phyloP scores from a whole-genome alignment of 257 asterid species.

The Eustoma russellianum region DNA sequence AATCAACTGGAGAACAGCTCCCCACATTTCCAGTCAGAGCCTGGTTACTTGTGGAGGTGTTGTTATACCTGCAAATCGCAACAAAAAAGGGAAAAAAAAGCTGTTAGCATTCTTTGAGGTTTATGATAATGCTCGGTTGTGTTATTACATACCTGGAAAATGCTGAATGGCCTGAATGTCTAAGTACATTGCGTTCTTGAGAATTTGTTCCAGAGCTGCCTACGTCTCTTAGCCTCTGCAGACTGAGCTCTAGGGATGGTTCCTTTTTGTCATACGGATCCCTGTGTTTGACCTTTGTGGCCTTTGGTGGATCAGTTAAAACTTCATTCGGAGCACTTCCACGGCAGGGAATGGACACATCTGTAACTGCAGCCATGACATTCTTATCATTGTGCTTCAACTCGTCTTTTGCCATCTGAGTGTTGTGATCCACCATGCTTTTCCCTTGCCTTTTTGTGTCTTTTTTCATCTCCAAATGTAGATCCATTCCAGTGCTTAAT shows the following conservation, averaged over 20 bases:
- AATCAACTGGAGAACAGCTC: conserved; percentile 36
- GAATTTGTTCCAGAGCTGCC: conserved; percentile 24
- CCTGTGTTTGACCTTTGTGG: conserved; percentile 11
- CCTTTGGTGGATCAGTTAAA: conserved; percentile 19
- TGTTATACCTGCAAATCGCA: conserved; percentile 31
- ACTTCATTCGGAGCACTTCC: conserved; percentile 16
- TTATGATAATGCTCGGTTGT: not conserved
- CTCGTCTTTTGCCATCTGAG: conserved; percentile 14
- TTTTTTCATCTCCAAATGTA: conserved; percentile 11
- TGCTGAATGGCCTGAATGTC: conserved; percentile 41
- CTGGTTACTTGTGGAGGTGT: conserved; percentile 26
- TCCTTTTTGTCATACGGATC: conserved; percentile 18
- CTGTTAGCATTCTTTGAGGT: not conserved
- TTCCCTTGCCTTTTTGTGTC: conserved; percentile 15
- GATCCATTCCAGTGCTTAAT: conserved; percentile 11
- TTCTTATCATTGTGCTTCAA: conserved; percentile 16
- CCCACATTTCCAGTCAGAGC: conserved; percentile 33
- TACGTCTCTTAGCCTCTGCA: conserved; percentile 26
- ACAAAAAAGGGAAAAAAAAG: too few relatives aligned
- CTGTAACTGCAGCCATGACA: conserved; percentile 13
- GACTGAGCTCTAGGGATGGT: conserved; percentile 29
- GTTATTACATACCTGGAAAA: conserved; percentile 29
- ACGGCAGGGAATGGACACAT: conserved; percentile 12
- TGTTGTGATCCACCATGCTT: conserved; percentile 14
- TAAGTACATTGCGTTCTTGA: conserved; percentile 31